Percentiles rank a stretch among this genome's conserved stretches.
These are phyloP conservation scores for Takakia lepidozioides DNA, from an alignment of 225 moss, liverwort and hornwort genomes.

Conservation along the genomic window DNA sequence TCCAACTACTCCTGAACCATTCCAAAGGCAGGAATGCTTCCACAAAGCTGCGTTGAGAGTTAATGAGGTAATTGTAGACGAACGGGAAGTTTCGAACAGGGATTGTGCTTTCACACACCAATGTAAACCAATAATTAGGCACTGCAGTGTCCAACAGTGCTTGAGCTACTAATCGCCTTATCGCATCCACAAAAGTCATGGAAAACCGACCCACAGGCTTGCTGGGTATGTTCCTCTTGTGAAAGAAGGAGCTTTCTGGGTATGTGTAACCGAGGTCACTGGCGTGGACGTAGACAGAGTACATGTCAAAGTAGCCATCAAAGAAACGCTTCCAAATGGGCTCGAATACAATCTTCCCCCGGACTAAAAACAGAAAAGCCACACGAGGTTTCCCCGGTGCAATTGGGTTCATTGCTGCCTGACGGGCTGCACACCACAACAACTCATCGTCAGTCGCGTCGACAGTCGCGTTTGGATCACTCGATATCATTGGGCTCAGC, in stretches of 20 bases:
- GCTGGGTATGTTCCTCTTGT: conserved; percentile 17
- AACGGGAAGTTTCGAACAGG: conserved; percentile 26
- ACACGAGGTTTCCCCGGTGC: conserved; percentile 8
- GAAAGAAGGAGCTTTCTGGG: conserved; percentile 16
- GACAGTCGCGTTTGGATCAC: no score
- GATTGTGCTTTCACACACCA: conserved; percentile 24
- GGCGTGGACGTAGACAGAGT: conserved; percentile 29
- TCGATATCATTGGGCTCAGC: no score
- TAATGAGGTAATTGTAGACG: conserved; percentile 23
- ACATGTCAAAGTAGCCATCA: conserved; percentile 18
- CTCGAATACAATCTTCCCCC: conserved; percentile 16
- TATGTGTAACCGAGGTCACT: conserved; percentile 10
- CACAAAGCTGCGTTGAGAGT: conserved; percentile 25
- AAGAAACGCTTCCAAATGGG: conserved; percentile 25
- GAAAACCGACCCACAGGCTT: conserved; percentile 14
- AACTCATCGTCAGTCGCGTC: no score
- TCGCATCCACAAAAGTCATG: conserved; percentile 24
- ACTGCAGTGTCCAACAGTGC: conserved; percentile 20
- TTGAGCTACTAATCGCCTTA: conserved; percentile 17
- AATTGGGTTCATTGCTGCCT: conserved; percentile 4
- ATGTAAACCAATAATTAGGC: conserved; percentile 28
- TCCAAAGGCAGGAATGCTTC: conserved; percentile 17
- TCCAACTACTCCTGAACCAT: neutral
- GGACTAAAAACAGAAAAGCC: conserved; percentile 26
- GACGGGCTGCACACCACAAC: conserved; percentile 2